Base-by-base conservation (phyloP, 2,329 filamentous ascomycete species). In the Biscogniauxia sp. region DNA sequence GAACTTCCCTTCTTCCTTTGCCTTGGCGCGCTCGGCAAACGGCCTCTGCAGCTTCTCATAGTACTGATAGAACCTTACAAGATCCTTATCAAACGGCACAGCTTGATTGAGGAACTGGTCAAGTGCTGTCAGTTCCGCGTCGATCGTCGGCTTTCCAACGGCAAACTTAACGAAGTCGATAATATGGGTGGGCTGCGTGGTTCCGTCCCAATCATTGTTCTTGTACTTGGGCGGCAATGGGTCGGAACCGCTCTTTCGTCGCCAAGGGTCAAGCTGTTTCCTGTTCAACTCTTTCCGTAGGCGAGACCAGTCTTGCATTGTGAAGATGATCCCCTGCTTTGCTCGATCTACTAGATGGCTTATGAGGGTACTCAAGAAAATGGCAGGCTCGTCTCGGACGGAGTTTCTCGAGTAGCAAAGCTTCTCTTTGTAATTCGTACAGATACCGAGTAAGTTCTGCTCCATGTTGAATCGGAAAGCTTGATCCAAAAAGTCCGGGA, bases 351-450 rank as follows among this genome's bases (percentile, higher is more conserved):
- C 83, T 0, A 89, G 75, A 0, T 80, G 73, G 20, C 80, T 77
- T 1, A 84, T 79, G 0, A 87, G 73, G 0, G 77, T 79, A 59
- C 84, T 84, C 4, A 89, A 75, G 0, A 74, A 66, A 0, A 83
- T 69, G 0, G 83, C 84, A 3, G 76, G 70, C 0, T 72, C 57
- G 11, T 80, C 72, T 3, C 72, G 73, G 41, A 88, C 83, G 0
- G 73, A 79, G 20, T 83, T 81, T 13, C 82, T 78, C 13, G 80
- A 78, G 62, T 93, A 92, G 37, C 84, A 86, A 0, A 88, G 73
- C 3, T 75, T 79, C 55, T 91, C 87, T 62, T 90, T 88, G 70
- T 82, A 85, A 4, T 78, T 81, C 0, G 90, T 93, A 58, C 84
- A 87, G 0, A 77, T 76, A 0, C 91, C 90, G 2, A 94, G 78